A percentile compares a stretch with the other conserved stretches of the same genome.
phyloP scores from a whole-genome alignment of 345 rosid genomes.

The Citrus medica region DNA sequence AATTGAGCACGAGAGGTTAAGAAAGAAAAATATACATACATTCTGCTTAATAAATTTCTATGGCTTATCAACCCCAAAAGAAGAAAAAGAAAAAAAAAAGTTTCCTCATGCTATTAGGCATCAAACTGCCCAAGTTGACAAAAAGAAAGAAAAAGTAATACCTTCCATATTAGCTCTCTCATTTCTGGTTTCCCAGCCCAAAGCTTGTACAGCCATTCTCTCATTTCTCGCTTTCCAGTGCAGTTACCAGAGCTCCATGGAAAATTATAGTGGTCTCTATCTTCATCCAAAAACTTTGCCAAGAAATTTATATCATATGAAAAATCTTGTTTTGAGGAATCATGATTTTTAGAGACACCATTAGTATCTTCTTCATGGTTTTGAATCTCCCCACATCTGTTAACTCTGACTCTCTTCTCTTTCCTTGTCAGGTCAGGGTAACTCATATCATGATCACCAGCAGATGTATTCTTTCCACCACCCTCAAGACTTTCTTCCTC shows the following conservation, averaged over 20 bases:
- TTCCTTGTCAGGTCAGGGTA: slow-evolving; percentile 67
- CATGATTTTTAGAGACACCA: slow-evolving; percentile 34
- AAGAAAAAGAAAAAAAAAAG: background rate
- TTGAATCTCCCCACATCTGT: slow-evolving; percentile 31
- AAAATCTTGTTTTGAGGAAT: slow-evolving; percentile 58
- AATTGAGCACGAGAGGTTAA: background rate
- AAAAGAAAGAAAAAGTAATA: slow-evolving; percentile 18
- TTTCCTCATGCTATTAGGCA: slow-evolving; percentile 3
- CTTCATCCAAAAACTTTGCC: slow-evolving; percentile 65
- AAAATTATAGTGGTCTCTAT: slow-evolving; percentile 81
- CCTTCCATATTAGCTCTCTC: slow-evolving; percentile 92
- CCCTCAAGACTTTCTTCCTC: slow-evolving; percentile 44
- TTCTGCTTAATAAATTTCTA: background rate
- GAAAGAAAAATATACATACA: background rate
- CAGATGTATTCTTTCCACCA: slow-evolving; percentile 25
- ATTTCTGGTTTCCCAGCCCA: slow-evolving; percentile 77
- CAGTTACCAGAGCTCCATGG: slow-evolving; percentile 87
- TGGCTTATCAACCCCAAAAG: background rate
- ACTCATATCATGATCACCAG: slow-evolving; percentile 37
- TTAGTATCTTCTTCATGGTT: slow-evolving; percentile 28
- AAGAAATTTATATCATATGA: slow-evolving; percentile 69
- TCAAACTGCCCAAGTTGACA: background rate
- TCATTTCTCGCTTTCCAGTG: slow-evolving; percentile 95
- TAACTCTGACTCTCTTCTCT: slow-evolving; percentile 64
- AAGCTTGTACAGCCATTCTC: slow-evolving; percentile 82